phyloP scores from a whole-genome alignment of 352 stramenopile genomes.

The Pythium aphanidermatum region DNA sequence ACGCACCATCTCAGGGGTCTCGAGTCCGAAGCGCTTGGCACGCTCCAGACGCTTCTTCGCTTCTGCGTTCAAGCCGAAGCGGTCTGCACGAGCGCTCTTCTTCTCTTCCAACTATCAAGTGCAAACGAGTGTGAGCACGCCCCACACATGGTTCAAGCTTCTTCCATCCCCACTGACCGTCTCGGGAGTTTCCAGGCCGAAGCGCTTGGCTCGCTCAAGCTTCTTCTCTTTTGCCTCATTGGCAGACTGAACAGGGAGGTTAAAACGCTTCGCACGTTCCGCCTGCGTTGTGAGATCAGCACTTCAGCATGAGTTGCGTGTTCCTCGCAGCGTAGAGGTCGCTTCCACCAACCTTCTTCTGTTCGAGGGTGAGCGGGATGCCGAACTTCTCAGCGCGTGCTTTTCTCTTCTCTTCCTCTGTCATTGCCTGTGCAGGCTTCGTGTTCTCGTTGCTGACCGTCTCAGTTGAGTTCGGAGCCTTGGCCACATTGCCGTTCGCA shows the following conservation, averaged over 20 bases:
- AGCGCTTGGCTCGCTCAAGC: conserved; percentile 68
- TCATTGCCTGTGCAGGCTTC: conserved; percentile 24
- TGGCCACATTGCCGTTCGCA: too few species aligned
- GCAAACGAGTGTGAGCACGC: too few species aligned
- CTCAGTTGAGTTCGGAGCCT: neutral
- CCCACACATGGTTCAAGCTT: too few species aligned
- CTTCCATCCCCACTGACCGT: conserved; percentile 53
- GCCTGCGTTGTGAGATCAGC: conserved; percentile 24
- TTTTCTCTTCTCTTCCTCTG: conserved; percentile 77
- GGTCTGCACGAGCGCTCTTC: conserved; percentile 68
- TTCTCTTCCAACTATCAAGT: conserved; percentile 84
- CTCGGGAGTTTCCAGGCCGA: conserved; percentile 71
- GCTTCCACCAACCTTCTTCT: conserved; percentile 87
- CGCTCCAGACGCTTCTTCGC: conserved; percentile 75
- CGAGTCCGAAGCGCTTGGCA: conserved; percentile 78
- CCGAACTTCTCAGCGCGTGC: conserved; percentile 75
- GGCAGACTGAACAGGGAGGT: conserved; percentile 29
- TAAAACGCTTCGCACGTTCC: conserved; percentile 76
- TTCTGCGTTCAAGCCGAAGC: conserved; percentile 80
- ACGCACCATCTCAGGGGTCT: conserved; percentile 71
- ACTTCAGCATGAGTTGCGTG: neutral
- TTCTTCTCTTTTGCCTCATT: conserved; percentile 61
- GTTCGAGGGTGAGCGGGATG: conserved; percentile 56
- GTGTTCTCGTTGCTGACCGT: conserved; percentile 8
- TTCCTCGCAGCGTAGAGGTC: too few species aligned